Evolutionary conservation across 2,329 filamentous ascomycete genomes (phyloP), one percentile per base, ranked within the genome.

Genomic region (Cytospora leucostoma): DNA sequence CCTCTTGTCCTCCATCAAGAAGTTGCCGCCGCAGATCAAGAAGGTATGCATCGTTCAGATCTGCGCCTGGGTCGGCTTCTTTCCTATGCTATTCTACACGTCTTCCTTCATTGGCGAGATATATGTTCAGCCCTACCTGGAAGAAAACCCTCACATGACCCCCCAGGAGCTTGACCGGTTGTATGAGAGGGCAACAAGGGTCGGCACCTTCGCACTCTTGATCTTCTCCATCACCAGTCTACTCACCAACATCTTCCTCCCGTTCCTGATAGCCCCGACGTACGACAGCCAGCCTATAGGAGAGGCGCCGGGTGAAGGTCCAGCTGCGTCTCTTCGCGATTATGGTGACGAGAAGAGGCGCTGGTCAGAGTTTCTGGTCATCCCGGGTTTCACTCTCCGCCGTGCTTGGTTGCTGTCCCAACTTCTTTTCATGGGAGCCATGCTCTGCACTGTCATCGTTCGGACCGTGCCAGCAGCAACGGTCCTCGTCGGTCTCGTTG

Each of bases 31-130:
- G 0, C 93, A 96, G 75, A 92, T 95, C 67, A 84, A 84, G 66
- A 88, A 86, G 67, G 92, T 97, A 44, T 97, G 93, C 72, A 79
- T 88, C 67, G 89, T 93, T 0, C 91, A 95, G 73, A 87, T 94
- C 69, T 93, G 88, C 65, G 92, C 92, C 6, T 98, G 93, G 93
- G 88, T 97, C 62, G 94, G 92, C 59, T 97, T 94, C 86, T 98
- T 97, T 71, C 93, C 93, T 1, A 93, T 97, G 74, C 82, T 98
- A 3, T 97, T 96, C 78, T 98, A 98, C 79, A 92, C 92, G 6
- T 96, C 93, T 1, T 96, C 92, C 19, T 98, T 95, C 74, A 90
- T 97, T 69, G 93, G 91, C 66, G 92, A 97, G 73, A 91, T 98
- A 62, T 97, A 97, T 70, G 90, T 92, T 19, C 89, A 97, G 72